Conservation (phyloP, 2,329 filamentous ascomycete species). For the Claviceps spartinae region DNA sequence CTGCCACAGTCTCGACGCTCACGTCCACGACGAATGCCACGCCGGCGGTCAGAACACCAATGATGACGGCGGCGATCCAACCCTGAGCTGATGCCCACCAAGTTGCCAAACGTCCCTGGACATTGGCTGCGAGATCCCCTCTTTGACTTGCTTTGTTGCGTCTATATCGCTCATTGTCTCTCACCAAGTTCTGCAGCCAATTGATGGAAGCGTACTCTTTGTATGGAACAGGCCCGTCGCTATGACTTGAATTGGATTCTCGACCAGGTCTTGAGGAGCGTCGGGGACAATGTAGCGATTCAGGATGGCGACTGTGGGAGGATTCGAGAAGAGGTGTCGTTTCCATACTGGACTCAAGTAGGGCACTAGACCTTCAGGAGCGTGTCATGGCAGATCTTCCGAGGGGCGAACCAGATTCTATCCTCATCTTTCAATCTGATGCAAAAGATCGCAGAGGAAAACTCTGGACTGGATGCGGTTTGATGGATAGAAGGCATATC, state of each 20-base stretch:
- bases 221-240: conserved; percentile 28
- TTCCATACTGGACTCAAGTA: neutral
- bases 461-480: no score
- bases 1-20: conserved; percentile 37
- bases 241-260: neutral
- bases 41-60: conserved; percentile 39
- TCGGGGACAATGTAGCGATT: neutral
- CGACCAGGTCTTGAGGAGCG: neutral
- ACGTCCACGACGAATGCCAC: conserved; percentile 43
- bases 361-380: neutral
- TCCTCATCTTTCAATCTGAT: neutral
- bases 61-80: conserved; percentile 40
- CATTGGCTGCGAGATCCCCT: conserved; percentile 23
- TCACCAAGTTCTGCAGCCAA: conserved; percentile 47
- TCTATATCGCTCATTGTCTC: conserved; percentile 38
- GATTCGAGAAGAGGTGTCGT: neutral
- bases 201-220: conserved; percentile 50
- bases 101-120: neutral
- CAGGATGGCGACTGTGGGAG: neutral
- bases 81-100: conserved; percentile 36
- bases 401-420: no score
- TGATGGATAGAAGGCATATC: no score
- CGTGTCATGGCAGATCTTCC: neutral
- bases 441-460: neutral
- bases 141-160: conserved; percentile 14